Evolutionary conservation across 2,329 filamentous ascomycete genomes (phyloP), one percentile per base, ranked within the genome.

Genomic region (Geosmithia putterillii): DNA sequence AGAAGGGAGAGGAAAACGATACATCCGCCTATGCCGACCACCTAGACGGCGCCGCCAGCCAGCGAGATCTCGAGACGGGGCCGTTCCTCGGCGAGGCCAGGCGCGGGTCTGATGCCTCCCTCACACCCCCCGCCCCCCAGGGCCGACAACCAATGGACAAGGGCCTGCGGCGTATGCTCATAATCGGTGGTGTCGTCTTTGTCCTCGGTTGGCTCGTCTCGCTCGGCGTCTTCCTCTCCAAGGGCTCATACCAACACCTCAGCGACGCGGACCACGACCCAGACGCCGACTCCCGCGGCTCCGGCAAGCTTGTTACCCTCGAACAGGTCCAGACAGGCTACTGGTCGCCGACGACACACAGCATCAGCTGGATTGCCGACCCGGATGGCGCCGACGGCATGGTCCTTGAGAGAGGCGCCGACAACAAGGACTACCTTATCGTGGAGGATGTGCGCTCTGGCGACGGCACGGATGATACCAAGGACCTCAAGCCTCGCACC

Each of bases 301-400:
- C 73, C 20, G 82, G 83, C 40, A 87, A 84, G 65, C 74, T 78
- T 48, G 70, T 94, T 42, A 85, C 81, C 1, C 63, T 92, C 45
- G 79, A 86, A 39, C 80, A 87, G 57, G 69, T 92, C 9, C 67
- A 82, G 53, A 56, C 55, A 2, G 83, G 84, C 3, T 67, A 71
- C 52, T 94, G 84, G 79, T 66, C 61, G 19, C 60, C 83, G n/a
- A 63, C 61, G 34, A 71, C 64, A 38, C 80, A 86, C 48, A 73
- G 70, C 23, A 84, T 92, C 48, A 75, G 74, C 50, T 94, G 86
- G 86, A 83, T 92, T 41, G 71, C 74, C 23, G 83, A 85, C 1
- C 74, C 83, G 1, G 68, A 79, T 40, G 83, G 81, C 14, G 80
- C 87, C 57, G 92, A 98, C 57, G 92, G 92, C 1, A 61, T 96